Percentiles rank a stretch among this genome's conserved stretches.
Evolutionary conservation across 2,329 filamentous ascomycete genomes (phyloP).

Genomic region (Sporothrix schenckii): DNA sequence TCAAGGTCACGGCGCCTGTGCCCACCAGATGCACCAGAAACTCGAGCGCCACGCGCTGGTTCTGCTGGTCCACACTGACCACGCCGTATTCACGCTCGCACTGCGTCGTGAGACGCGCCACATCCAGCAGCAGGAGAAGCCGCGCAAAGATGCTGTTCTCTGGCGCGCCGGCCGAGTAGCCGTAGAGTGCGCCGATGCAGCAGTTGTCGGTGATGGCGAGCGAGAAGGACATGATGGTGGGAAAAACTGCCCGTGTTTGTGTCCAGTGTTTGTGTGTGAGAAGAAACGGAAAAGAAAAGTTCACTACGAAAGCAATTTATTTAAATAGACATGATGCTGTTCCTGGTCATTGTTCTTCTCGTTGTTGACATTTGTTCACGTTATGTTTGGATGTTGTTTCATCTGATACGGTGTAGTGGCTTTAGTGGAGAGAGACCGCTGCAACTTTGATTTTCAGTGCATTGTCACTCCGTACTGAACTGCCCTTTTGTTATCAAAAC

Average conservation of each 20-base stretch:
- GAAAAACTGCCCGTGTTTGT: neutral
- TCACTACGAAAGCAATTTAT: neutral
- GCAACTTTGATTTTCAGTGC: neutral
- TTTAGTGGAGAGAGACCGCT: neutral
- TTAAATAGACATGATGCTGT: neutral
- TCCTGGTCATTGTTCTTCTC: neutral
- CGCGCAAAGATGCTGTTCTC: neutral
- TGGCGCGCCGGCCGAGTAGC: neutral
- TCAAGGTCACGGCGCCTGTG: neutral
- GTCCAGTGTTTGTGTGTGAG: no score
- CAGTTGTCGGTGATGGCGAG: neutral
- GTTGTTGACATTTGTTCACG: neutral
- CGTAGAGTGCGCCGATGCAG: constrained; percentile 8
- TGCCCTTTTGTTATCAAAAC: constrained; percentile 12
- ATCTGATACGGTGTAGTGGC: neutral
- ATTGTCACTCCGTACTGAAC: neutral
- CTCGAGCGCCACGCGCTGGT: constrained; percentile 11
- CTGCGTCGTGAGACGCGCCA: neutral
- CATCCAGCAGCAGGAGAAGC: neutral
- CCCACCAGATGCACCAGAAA: neutral
- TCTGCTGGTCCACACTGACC: neutral
- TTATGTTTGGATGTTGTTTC: no score
- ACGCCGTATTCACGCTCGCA: neutral
- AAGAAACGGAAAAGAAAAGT: neutral
- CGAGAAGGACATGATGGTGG: neutral